Percentiles rank a stretch among this genome's conserved stretches.
Evolutionary conservation across 805 yeast genomes (phyloP).

Genomic region (Myxozyma kluyveri): DNA sequence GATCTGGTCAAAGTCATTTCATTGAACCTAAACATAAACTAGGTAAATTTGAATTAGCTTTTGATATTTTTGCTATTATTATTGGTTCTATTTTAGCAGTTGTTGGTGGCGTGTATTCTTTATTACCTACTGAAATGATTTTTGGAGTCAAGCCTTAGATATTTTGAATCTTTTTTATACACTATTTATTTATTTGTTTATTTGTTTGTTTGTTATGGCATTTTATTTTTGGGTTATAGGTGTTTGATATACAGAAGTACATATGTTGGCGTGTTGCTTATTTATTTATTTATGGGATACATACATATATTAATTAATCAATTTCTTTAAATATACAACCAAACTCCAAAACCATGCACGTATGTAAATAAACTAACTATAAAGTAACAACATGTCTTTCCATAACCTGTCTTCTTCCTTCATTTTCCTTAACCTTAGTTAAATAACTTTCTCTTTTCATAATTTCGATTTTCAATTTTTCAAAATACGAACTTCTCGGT

Average conservation of each 20-base stretch:
- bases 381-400: slow-evolving; percentile 34
- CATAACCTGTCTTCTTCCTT: slow-evolving; percentile 40
- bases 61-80: slow-evolving; percentile 16
- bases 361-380: too few species aligned
- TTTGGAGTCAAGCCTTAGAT: slow-evolving; percentile 8
- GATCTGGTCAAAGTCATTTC: slow-evolving; percentile 6
- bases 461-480: slow-evolving; percentile 46
- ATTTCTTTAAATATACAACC: too few species aligned
- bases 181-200: neutral
- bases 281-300: too few species aligned
- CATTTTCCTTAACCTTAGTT: slow-evolving; percentile 35
- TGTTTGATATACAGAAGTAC: too few species aligned
- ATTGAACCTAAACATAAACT: slow-evolving; percentile 3
- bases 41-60: slow-evolving; percentile 6
- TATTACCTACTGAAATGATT: slow-evolving; percentile 16
- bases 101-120: slow-evolving; percentile 24
- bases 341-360: too few species aligned
- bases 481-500: slow-evolving; percentile 55
- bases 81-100: slow-evolving; percentile 15
- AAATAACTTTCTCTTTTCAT: slow-evolving; percentile 40
- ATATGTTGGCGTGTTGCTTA: too few species aligned
- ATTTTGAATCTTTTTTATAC: neutral
- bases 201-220: too few species aligned
- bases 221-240: too few species aligned
- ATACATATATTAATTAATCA: too few species aligned